Evolutionary conservation across 192 early-diverging fungal species (phyloP).

Genomic region (Coemansia sp.): DNA sequence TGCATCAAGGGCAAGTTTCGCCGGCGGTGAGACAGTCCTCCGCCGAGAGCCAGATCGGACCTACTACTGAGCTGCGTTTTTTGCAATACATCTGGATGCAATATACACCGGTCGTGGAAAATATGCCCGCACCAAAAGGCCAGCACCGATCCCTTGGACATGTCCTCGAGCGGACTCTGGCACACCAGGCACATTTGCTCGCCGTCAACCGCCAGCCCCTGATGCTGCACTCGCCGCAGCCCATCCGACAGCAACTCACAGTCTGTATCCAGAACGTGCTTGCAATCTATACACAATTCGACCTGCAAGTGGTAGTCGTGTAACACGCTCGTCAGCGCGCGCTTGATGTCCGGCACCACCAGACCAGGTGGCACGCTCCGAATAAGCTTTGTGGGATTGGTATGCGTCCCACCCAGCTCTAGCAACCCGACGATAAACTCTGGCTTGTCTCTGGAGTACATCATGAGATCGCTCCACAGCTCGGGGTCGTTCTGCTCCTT

Average conservation of each 20-base stretch:
- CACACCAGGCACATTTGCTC: constrained; percentile 46
- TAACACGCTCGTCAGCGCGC: constrained; percentile 85
- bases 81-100: constrained; percentile 58
- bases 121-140: constrained; percentile 93
- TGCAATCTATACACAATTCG: constrained; percentile 88
- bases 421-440: constrained; percentile 92
- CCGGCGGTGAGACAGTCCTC: constrained; percentile 39
- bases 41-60: background rate
- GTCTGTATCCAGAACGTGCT: constrained; percentile 88
- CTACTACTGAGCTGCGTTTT: constrained; percentile 24
- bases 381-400: constrained; percentile 84
- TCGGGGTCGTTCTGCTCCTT: constrained; percentile 96
- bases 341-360: constrained; percentile 78
- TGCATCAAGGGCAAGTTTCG: constrained; percentile 80
- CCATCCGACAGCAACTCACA: constrained; percentile 78
- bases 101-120: constrained; percentile 86
- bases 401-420: constrained; percentile 86
- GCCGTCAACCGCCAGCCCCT: constrained; percentile 63
- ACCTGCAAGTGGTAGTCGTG: constrained; percentile 92
- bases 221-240: constrained; percentile 68
- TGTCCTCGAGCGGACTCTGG: constrained; percentile 48
- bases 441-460: constrained; percentile 96
- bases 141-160: constrained; percentile 46
- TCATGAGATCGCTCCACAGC: constrained; percentile 95
- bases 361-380: constrained; percentile 79